A percentile compares a stretch with the other conserved stretches of the same genome.
phyloP scores from a whole-genome alignment of 139 green algal genomes.

The Bryopsis sp. region DNA sequence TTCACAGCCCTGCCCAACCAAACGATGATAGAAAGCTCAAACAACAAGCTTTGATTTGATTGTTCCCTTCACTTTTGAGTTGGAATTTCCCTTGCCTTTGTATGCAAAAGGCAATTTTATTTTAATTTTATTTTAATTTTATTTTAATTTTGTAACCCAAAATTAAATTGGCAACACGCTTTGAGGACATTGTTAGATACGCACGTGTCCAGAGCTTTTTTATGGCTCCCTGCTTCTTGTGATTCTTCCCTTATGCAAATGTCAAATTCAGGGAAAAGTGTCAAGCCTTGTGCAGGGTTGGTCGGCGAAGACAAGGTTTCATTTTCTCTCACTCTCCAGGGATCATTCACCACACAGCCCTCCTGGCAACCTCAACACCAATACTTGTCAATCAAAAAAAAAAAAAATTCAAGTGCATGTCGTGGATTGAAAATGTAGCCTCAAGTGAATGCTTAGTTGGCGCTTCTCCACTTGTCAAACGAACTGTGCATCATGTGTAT shows the following conservation, averaged over 20 bases:
- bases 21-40: no score
- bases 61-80: background rate
- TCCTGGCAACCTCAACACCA: background rate
- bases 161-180: background rate
- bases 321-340: slow-evolving; percentile 13
- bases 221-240: no score
- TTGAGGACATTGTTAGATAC: background rate
- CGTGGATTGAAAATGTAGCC: no score
- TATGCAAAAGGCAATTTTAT: background rate
- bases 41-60: background rate
- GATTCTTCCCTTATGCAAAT: slow-evolving; percentile 12
- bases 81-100: background rate
- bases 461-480: no score
- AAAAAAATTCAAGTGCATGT: no score
- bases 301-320: slow-evolving; percentile 5
- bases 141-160: background rate
- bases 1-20: no score
- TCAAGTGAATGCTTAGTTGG: no score
- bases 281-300: background rate
- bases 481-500: no score
- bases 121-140: background rate
- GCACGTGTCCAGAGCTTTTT: no score
- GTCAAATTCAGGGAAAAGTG: slow-evolving; percentile 7
- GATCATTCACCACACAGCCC: slow-evolving; percentile 12
- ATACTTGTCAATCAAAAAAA: no score